Base-by-base conservation (phyloP, 202 grass and related monocot genomes). In the Zizania palustris region DNA sequence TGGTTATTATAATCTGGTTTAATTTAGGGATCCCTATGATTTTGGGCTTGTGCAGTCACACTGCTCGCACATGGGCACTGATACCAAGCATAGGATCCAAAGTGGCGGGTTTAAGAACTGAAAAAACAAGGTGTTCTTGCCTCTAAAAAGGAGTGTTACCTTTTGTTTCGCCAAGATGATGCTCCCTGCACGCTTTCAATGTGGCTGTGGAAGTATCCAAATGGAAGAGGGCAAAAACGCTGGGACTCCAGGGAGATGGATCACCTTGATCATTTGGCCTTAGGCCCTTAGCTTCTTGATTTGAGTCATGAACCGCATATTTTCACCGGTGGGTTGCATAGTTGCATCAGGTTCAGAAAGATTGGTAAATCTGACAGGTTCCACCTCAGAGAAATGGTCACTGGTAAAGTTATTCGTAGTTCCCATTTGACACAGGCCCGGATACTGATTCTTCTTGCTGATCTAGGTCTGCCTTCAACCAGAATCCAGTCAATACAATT, bases 61-160 rank as follows among this genome's bases (percentile, higher is more conserved):
- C 1, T 0, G 28, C 28, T 0, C 28, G 28, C 28, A 28, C 28
- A 2, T 28, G 28, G 28, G 28, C 28, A 2, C 28, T 28, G 28
- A 49, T 36, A 45, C 18, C 59, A 41, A 14, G 59, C 20, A 40
- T 22, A 9, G 59, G 7, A 38, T 64, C 42, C 68, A 35, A 59
- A 66, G 11, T n/a, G 16, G 50, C 40, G 71, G 53, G 22, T 71
- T 78, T 37, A 78, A 78, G 45, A 58, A 3, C 54, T 14, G 14
- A n/a, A 50, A 68, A 28, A 28, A 28, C 0, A 28, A 28, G 28
- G 11, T 12, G 28, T 4, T 71, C 28, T 8, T 33, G 45, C 56
- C 0, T 28, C 28, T 28, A 28, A 28, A 10, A 64, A 64, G 60
- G n/a, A 69, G 33, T 2, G 40, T 15, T 18, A 83, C 35, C 77